These are phyloP conservation scores for Cryphonectria radicalis DNA, from an alignment of 2,329 filamentous ascomycete genomes.

Conservation along the genomic window DNA sequence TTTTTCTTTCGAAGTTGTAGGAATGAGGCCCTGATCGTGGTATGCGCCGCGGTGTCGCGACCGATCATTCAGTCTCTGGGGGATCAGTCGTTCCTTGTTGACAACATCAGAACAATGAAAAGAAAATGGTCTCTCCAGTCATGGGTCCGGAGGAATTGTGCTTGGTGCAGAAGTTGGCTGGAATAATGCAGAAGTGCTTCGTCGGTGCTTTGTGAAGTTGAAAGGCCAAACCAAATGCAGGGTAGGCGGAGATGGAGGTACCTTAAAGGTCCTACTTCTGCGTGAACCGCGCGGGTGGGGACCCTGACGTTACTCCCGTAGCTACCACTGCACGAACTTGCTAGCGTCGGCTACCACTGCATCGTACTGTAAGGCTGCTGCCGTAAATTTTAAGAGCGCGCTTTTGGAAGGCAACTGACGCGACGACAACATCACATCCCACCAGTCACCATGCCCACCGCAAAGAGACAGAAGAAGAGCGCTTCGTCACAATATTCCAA, in stretches of 20 bases:
- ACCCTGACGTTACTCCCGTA: conserved; percentile 10
- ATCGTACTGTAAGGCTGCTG: conserved; percentile 3
- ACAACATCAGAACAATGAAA: background rate
- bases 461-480: conserved; percentile 62
- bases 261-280: background rate
- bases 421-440: conserved; percentile 24
- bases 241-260: background rate
- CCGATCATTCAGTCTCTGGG: background rate
- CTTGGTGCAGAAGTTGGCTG: background rate
- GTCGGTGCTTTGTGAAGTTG: background rate
- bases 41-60: conserved; percentile 24
- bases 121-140: background rate
- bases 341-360: conserved; percentile 6
- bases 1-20: background rate
- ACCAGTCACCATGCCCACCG: conserved; percentile 55
- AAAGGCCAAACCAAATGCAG: background rate
- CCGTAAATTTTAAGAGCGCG: conserved; percentile 26
- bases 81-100: background rate
- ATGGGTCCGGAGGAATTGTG: background rate
- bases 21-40: background rate
- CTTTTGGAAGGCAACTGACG: conserved; percentile 18
- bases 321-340: background rate
- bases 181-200: background rate
- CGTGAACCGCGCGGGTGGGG: background rate
- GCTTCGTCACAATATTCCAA: conserved; percentile 48